Evolutionary conservation across 2,329 filamentous ascomycete species (phyloP), one percentile per base, ranked within the genome.

Genomic region (Xylariaceae sp.): DNA sequence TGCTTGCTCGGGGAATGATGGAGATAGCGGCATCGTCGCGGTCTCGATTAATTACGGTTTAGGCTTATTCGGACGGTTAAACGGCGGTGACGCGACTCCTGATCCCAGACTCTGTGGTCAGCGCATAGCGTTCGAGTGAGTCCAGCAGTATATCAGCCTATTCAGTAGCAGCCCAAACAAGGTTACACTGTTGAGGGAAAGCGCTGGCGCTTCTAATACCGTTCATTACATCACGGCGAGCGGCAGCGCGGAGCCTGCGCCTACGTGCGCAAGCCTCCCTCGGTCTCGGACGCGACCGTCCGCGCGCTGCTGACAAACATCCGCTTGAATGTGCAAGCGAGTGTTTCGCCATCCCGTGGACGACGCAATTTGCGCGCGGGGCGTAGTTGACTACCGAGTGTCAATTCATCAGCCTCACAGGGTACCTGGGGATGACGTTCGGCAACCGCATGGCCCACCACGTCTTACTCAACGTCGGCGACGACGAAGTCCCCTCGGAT

Each of bases 41-140:
- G 62, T 68, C 16, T 48, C 62, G 2, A 63, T 68, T 21, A 68
- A 68, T 20, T 68, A 68, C 50, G 65, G 65, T 1, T 45, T 68
- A 5, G 65, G 66, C 12, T 44, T 68, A 58, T 67, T 62, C 46
- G 66, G 66, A n/a, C 67, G 62, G 63, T 26, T 68, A 9, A 56
- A 54, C 2, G 66, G 61, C 18, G 42, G 48, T 12, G 58, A 60
- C 41, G 52, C 66, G 0, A 61, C 71, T 20, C 57, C 81, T 2
- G 83, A 84, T 59, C 76, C 76, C 2, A 81, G 80, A 0, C 64
- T 82, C 0, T 67, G 79, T 12, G 80, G 82, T 58, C 78, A 81
- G 62, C 71, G 75, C 43, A 74, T 75, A 16, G 78, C 75, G 0
- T 64, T 83, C 2, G 66, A 76, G 61, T 82, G 81, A 79, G 77